These are phyloP conservation scores for Dryadomyces sulphureus DNA, from an alignment of 2,329 filamentous ascomycete species.

Conservation along the genomic window DNA sequence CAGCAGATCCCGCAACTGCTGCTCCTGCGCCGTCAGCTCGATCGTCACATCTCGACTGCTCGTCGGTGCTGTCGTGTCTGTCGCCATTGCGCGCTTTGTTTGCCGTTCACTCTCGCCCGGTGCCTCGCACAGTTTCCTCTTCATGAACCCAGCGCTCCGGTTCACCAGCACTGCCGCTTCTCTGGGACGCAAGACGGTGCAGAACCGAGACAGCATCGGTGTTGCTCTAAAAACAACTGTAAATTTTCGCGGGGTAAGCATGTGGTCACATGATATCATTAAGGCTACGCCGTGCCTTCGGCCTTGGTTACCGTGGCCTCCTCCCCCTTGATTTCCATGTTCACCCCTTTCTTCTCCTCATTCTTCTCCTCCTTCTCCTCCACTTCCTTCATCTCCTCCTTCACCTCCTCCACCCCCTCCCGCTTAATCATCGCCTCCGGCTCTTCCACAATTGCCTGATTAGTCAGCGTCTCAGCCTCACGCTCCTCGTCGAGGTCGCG, in stretches of 20 bases:
- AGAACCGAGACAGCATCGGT: too few species aligned
- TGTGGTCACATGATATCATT: too few species aligned
- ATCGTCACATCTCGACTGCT: constrained; percentile 13
- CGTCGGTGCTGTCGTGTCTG: neutral
- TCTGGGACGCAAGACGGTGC: neutral
- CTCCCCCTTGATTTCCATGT: neutral
- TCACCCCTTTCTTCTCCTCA: neutral
- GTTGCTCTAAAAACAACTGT: too few species aligned
- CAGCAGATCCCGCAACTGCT: constrained; percentile 58
- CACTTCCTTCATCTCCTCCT: neutral
- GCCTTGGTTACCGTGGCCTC: neutral
- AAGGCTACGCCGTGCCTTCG: too few species aligned
- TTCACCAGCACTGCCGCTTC: neutral
- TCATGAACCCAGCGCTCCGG: constrained; percentile 5
- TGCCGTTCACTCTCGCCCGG: neutral
- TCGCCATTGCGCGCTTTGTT: constrained; percentile 1
- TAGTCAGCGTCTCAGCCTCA: too few species aligned
- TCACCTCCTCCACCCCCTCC: neutral
- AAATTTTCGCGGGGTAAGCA: too few species aligned
- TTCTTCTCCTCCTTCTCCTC: neutral
- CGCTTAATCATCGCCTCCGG: too few species aligned
- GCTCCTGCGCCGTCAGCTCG: constrained; percentile 53
- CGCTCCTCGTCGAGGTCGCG: neutral
- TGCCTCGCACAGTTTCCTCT: constrained; percentile 7
- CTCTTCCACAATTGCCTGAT: too few species aligned